Evolutionary conservation across 306 rosid genomes (phyloP).

Genomic region (Citrullus colocynthis): DNA sequence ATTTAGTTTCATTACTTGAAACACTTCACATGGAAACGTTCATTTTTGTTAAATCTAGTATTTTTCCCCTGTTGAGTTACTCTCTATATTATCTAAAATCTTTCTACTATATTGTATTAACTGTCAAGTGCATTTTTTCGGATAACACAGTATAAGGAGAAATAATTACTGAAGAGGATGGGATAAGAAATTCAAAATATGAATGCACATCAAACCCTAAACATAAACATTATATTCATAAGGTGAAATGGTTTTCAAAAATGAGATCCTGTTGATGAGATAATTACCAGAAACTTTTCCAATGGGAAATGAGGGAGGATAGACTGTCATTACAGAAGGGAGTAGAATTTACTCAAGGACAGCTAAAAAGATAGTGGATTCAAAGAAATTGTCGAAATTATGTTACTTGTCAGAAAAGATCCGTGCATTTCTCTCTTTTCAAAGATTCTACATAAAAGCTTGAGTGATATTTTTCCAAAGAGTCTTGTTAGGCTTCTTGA

Average conservation of each 20-base stretch:
- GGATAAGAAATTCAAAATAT: background rate
- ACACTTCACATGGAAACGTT: background rate
- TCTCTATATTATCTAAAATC: background rate
- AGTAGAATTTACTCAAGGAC: background rate
- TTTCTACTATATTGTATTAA: background rate
- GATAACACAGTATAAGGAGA: background rate
- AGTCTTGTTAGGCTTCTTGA: background rate
- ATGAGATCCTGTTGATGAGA: background rate
- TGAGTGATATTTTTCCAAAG: background rate
- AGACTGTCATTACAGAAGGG: background rate
- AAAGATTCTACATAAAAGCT: background rate
- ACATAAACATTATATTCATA: background rate
- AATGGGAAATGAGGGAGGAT: background rate
- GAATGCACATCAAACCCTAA: background rate
- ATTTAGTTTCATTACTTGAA: background rate
- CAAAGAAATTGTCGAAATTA: background rate
- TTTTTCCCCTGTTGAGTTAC: background rate
- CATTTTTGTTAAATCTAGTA: background rate
- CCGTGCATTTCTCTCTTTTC: background rate
- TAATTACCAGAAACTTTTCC: background rate
- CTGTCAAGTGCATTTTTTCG: background rate
- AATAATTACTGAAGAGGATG: background rate
- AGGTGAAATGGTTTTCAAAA: background rate
- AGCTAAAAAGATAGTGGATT: background rate
- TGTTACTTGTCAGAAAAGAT: background rate